Conservation (phyloP, 1,284 basidiomycete species). For the Rhodotorula sp. region DNA sequence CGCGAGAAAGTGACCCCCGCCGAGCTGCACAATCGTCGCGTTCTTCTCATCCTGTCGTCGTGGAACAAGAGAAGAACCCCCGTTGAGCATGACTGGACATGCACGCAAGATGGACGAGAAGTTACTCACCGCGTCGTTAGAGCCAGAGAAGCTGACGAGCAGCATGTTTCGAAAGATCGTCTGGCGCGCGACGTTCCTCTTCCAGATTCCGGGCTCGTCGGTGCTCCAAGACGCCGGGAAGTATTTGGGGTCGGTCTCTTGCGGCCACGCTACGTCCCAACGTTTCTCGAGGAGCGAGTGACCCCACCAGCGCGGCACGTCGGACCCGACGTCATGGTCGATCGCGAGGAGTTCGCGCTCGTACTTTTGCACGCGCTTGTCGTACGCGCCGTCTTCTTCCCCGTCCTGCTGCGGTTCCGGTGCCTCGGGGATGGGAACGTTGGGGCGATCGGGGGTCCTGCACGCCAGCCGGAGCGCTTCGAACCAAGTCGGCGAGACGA, state of each 20-base stretch:
- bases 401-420: background rate
- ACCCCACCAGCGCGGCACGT: conserved; percentile 17
- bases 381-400: conserved; percentile 11
- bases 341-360: conserved; percentile 20
- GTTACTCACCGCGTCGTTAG: background rate
- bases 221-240: background rate
- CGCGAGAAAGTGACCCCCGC: conserved; percentile 12
- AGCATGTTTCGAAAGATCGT: conserved; percentile 19
- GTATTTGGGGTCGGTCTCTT: background rate
- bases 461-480: background rate
- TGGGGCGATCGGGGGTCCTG: background rate
- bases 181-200: conserved; percentile 2
- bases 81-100: too few relatives aligned
- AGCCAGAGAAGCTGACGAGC: conserved; percentile 15
- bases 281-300: conserved; percentile 28
- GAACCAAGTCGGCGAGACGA: conserved; percentile 13
- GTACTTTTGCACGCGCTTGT: conserved; percentile 1
- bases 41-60: conserved; percentile 1
- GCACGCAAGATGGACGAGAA: too few relatives aligned
- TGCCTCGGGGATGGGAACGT: background rate
- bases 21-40: conserved; percentile 1
- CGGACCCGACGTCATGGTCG: conserved; percentile 21
- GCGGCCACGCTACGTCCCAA: conserved; percentile 14
- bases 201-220: conserved; percentile 3
- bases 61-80: too few relatives aligned